Conservation (phyloP, 225 moss, liverwort and hornwort species). For the Pseudoscleropodium purum region DNA sequence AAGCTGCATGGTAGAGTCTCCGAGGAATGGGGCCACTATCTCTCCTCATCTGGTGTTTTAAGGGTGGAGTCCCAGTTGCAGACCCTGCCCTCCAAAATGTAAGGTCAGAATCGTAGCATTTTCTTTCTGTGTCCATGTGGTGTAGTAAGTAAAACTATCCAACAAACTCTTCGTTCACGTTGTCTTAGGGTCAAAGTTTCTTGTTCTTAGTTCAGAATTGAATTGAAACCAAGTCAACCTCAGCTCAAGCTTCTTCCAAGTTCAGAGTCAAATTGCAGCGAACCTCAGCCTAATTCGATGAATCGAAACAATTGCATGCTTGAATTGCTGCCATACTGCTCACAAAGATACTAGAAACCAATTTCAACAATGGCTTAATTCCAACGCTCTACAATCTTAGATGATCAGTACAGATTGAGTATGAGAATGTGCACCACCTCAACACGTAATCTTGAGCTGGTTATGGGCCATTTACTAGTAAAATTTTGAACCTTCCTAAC, state of each 20-base stretch:
- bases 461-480: neutral
- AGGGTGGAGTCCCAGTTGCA: neutral
- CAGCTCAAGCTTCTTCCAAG: neutral
- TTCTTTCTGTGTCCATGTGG: neutral
- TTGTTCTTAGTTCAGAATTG: neutral
- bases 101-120: neutral
- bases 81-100: constrained; percentile 3
- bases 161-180: neutral
- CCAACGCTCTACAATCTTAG: neutral
- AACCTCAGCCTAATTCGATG: neutral
- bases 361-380: neutral
- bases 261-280: neutral
- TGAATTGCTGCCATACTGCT: neutral
- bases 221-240: neutral
- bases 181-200: neutral
- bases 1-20: constrained; percentile 31
- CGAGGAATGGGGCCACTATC: constrained; percentile 8
- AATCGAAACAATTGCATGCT: neutral
- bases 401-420: neutral
- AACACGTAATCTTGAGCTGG: no score
- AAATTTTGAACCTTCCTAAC: neutral
- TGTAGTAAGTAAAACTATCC: neutral
- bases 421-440: neutral
- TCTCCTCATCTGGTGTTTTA: constrained; percentile 16
- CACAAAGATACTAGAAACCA: neutral